Evolutionary conservation across 1,284 basidiomycete genomes (phyloP), one percentile per base, ranked within the genome.

Genomic region (Pseudozyma sp.): DNA sequence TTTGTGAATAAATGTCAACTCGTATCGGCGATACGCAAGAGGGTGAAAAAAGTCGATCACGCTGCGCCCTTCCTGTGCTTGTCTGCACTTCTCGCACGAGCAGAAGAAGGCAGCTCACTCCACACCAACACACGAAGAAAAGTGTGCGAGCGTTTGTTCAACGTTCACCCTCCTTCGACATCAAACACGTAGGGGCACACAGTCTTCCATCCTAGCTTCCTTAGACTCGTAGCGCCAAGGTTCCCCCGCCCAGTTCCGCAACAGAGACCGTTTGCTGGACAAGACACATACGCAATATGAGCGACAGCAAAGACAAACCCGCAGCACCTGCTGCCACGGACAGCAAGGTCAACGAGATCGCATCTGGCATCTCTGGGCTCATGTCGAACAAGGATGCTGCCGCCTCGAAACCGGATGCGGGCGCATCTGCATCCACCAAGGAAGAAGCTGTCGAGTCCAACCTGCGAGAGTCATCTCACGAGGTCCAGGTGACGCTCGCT

Each of bases 401-500:
- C 10, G 37, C 57, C 6, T 35, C 49, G 16, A 64, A 64, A 45
- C 47, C 60, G 24, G 31, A n/a, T 0, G 35, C 34, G 2, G 56
- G 40, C 14, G 42, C 54, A 43, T n/a, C 51, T 10, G 51, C 49
- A 31, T 9, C 42, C 11, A 53, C 13, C 47, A 58, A 60, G 40
- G 59, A 63, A 5, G 64, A 62, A 2, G 29, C 29, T 1, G 43
- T 24, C 43, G 73, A 61, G n/a, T 67, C 74, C 19, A 70, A 72
- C 47, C 68, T 81, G 19, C 67, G 57, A 48, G 77, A 80, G 63
- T 77, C 81, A 4, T 70, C 68, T 34, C 79, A 82, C 66, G 78
- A 82, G 42, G 81, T 82, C n/a, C 80, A 98, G 92, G 94, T 99
- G 73, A 99, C 95, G 34, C 89, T 99, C 61, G 95, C 95, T 53